A percentile compares a stretch with the other conserved stretches of the same genome.
Evolutionary conservation across 2,329 filamentous ascomycete species (phyloP).

Genomic region (Alternaria novae-zelandiae): DNA sequence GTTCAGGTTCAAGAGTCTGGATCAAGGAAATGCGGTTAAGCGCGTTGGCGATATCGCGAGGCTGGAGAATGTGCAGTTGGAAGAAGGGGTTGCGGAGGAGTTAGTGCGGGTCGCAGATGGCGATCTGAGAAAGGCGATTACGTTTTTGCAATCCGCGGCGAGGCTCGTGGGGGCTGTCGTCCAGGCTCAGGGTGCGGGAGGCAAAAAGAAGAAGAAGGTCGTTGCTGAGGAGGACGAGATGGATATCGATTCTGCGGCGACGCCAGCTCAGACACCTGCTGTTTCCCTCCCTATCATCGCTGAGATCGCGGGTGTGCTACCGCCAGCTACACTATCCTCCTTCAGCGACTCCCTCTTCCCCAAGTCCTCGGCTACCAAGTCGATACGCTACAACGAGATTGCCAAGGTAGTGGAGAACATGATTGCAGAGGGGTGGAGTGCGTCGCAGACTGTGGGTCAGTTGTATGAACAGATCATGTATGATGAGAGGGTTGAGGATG

Average conservation of each 20-base stretch:
- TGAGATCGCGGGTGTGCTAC: slow-evolving; percentile 96
- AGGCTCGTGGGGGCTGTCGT: slow-evolving; percentile 74
- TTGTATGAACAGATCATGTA: slow-evolving; percentile 83
- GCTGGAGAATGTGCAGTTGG: slow-evolving; percentile 76
- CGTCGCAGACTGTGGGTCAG: slow-evolving; percentile 83
- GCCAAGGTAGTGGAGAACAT: slow-evolving; percentile 85
- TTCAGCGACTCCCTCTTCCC: slow-evolving; percentile 80
- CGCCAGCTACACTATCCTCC: slow-evolving; percentile 71
- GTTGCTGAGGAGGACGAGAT: slow-evolving; percentile 62
- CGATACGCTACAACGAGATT: slow-evolving; percentile 70
- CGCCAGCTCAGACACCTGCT: slow-evolving; percentile 9
- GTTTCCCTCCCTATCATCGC: slow-evolving; percentile 79
- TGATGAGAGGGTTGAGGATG: slow-evolving; percentile 82
- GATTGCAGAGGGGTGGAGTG: slow-evolving; percentile 97
- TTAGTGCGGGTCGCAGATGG: slow-evolving; percentile 89
- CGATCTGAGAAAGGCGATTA: slow-evolving; percentile 94
- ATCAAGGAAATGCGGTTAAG: slow-evolving; percentile 80
- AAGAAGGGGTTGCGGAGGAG: slow-evolving; percentile 80
- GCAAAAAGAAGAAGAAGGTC: slow-evolving; percentile 53
- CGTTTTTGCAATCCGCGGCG: slow-evolving; percentile 93
- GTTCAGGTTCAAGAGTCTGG: slow-evolving; percentile 96
- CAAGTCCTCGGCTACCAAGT: slow-evolving; percentile 45
- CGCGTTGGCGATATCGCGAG: slow-evolving; percentile 83
- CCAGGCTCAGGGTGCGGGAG: slow-evolving; percentile 33
- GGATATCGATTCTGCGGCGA: slow-evolving; percentile 47